Percentiles rank a stretch among this genome's conserved stretches.
These are phyloP conservation scores for Luffa aegyptiaca DNA, from an alignment of 306 rosid species.

Conservation along the genomic window DNA sequence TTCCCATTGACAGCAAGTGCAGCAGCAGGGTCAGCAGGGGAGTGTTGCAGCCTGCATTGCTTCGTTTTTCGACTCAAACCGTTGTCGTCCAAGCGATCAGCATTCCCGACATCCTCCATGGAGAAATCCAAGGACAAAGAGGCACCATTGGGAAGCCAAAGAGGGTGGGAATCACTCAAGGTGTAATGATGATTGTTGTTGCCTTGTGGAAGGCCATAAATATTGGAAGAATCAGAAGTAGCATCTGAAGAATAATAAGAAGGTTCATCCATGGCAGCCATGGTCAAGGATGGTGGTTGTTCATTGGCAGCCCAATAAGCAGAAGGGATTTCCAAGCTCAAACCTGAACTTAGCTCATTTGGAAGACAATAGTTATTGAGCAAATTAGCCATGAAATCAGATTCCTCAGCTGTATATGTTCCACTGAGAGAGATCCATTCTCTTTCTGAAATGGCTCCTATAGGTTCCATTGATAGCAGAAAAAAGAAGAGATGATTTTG, in stretches of 20 bases:
- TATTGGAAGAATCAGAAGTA: conserved; percentile 9
- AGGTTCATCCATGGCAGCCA: conserved; percentile 12
- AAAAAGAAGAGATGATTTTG: not conserved
- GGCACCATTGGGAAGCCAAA: conserved; percentile 22
- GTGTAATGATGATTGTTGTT: conserved; percentile 7
- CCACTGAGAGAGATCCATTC: conserved; percentile 61
- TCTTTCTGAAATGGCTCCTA: conserved; percentile 31
- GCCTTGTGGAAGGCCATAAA: conserved; percentile 12
- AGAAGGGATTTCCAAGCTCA: conserved; percentile 36
- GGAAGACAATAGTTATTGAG: conserved; percentile 20
- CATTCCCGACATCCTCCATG: conserved; percentile 19
- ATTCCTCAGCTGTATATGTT: conserved; percentile 41
- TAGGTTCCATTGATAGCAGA: conserved; percentile 33
- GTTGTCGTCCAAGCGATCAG: conserved; percentile 20
- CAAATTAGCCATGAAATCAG: conserved; percentile 51
- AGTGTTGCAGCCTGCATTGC: conserved; percentile 15
- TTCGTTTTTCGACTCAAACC: conserved; percentile 26
- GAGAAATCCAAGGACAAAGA: conserved; percentile 17
- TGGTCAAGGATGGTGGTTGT: not conserved
- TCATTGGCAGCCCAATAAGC: conserved; percentile 35
- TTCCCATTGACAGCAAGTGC: conserved; percentile 12
- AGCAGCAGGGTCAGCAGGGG: conserved; percentile 8
- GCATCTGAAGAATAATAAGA: conserved; percentile 20
- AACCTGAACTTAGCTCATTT: conserved; percentile 22
- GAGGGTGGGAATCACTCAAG: conserved; percentile 17